A percentile compares a stretch with the other conserved stretches of the same genome.
phyloP scores from a whole-genome alignment of 495 filamentous ascomycete genomes.

The Xylaria castorea region DNA sequence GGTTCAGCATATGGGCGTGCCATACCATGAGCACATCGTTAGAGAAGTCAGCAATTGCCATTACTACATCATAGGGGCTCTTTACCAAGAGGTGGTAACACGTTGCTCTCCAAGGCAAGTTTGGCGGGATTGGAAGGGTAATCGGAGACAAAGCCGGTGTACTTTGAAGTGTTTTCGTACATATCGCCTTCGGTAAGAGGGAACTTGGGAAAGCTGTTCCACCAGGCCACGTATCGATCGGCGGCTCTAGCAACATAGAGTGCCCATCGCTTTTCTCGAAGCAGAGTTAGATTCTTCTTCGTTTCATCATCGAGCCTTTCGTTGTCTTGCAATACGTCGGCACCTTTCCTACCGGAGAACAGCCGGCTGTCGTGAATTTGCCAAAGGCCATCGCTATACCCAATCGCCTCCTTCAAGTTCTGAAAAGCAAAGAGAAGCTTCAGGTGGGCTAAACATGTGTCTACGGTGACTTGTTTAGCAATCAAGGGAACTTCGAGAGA shows the following conservation, averaged over 20 bases:
- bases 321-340: slow-evolving; percentile 29
- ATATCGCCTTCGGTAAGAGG: slow-evolving; percentile 46
- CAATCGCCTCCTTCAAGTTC: slow-evolving; percentile 68
- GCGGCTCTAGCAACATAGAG: slow-evolving; percentile 76
- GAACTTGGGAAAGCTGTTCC: slow-evolving; percentile 50
- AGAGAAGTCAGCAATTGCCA: slow-evolving; percentile 22
- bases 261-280: slow-evolving; percentile 82
- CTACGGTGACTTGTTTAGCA: slow-evolving; percentile 39
- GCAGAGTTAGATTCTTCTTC: slow-evolving; percentile 49
- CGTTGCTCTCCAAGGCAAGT: slow-evolving; percentile 40
- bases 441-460: slow-evolving; percentile 73
- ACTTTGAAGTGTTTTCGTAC: slow-evolving; percentile 28
- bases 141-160: slow-evolving; percentile 32
- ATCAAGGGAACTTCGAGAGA: slow-evolving; percentile 42
- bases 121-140: slow-evolving; percentile 4
- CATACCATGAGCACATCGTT: slow-evolving; percentile 88
- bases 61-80: background rate
- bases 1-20: slow-evolving; percentile 88
- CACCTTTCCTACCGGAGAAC: slow-evolving; percentile 34
- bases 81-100: slow-evolving; percentile 51
- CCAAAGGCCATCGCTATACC: slow-evolving; percentile 69
- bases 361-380: slow-evolving; percentile 62
- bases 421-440: slow-evolving; percentile 77
- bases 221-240: slow-evolving; percentile 78
- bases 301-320: slow-evolving; percentile 32